Base-by-base conservation (phyloP, 1,284 basidiomycete species). In the Pseudomicrostroma phylloplanum region DNA sequence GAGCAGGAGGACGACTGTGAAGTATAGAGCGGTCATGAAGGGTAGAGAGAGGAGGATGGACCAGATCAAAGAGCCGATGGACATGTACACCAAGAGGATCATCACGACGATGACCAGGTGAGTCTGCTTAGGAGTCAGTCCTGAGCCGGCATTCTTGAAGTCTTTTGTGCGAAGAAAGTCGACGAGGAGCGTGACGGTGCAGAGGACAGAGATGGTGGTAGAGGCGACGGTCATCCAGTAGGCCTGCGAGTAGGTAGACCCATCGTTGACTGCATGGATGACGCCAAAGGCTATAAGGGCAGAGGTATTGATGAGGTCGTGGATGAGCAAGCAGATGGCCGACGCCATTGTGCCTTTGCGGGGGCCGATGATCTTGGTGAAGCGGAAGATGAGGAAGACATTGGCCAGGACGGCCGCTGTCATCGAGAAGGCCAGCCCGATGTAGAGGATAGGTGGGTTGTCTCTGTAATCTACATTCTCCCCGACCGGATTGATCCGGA, bases 211-310 rank as follows among this genome's bases (percentile, higher is more conserved):
- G 0, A 84, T 85, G 13, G 86, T 81, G 0, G 89, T 91, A 0
- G 88, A 88, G 68, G 88, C 89, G 8, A 90, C 81, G 0, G 87
- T 89, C 80, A 89, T 84, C 89, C 89, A 92, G 74, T 87, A 92
- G 0, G 89, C 83, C 15, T 65, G 70, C 12, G 61, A 64, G 21
- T 67, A 64, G 21, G 65, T 71, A 63, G 86, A 88, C 59, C 88
- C 87, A 68, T 87, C 82, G 36, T 72, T 23, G 59, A 84, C 83
- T 1, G 84, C 82, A 74, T 88, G 87, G 53, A 84, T 80, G 0
- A 87, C 81, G 26, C 86, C 89, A 66, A 91, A 91, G 1, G 83
- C 74, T 1, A 81, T 84, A 3, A 92, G 82, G 7, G 83, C 82
- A 19, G 82, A 74, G 30, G 88, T 83, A 67, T 89, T 90, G 77